These are phyloP conservation scores for Lunasporangiospora selenospora DNA, from an alignment of 192 early-diverging fungal genomes.

Conservation along the genomic window DNA sequence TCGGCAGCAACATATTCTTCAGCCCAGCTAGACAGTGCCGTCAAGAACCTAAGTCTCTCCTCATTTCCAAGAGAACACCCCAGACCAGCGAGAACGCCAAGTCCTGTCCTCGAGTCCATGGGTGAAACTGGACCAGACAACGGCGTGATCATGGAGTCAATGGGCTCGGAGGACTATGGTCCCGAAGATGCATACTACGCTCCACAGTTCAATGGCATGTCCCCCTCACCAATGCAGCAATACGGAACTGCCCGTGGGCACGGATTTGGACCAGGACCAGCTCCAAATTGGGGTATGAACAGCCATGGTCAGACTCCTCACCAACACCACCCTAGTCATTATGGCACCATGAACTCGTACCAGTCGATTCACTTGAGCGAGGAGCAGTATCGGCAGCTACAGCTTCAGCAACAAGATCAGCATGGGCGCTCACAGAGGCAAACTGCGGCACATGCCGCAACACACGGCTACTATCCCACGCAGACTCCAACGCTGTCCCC, in stretches of 20 bases:
- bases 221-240: too few species aligned
- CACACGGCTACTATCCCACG: conserved; percentile 24
- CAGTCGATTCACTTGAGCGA: conserved; percentile 26
- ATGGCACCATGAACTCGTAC: too few species aligned
- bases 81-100: not conserved
- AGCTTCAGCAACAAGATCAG: conserved; percentile 36
- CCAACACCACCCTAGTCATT: conserved; percentile 12
- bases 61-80: conserved; percentile 1
- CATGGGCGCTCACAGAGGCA: conserved; percentile 33
- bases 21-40: conserved; percentile 16
- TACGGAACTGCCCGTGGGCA: too few species aligned
- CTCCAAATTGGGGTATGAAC: conserved; percentile 2
- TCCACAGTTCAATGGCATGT: too few species aligned
- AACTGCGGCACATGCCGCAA: conserved; percentile 21
- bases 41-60: conserved; percentile 23
- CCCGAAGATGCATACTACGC: too few species aligned
- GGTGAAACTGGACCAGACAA: conserved; percentile 15
- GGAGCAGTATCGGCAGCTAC: conserved; percentile 29
- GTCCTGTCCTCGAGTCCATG: conserved; percentile 40
- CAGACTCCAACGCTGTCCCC: not conserved
- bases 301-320: conserved; percentile 11
- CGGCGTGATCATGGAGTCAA: conserved; percentile 33
- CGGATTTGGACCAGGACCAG: too few species aligned
- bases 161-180: conserved; percentile 32
- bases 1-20: conserved; percentile 8